These are phyloP conservation scores for Carallia brachiata DNA, from an alignment of 345 rosid genomes.

Conservation along the genomic window DNA sequence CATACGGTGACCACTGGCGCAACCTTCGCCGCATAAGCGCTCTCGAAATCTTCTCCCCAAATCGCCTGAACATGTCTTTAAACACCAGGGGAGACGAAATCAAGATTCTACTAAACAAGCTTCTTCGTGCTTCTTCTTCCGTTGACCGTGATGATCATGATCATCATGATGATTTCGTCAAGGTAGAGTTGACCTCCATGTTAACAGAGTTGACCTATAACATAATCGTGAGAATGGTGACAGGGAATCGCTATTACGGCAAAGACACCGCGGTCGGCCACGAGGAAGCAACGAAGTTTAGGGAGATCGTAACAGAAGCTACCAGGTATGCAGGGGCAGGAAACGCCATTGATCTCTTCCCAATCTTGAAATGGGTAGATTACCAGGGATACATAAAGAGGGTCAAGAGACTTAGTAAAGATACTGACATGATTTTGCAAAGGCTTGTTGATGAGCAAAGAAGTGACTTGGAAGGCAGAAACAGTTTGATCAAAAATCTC, in stretches of 20 bases:
- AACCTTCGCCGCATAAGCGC: conserved; percentile 52
- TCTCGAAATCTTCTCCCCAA: conserved; percentile 40
- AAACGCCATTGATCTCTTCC: conserved; percentile 45
- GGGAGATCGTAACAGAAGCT: conserved; percentile 36
- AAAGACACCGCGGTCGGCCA: conserved; percentile 22
- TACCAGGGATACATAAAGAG: conserved; percentile 24
- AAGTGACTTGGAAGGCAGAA: background rate
- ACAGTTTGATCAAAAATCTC: conserved; percentile 46
- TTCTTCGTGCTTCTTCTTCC: background rate
- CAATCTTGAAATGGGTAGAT: conserved; percentile 37
- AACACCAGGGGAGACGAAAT: conserved; percentile 42
- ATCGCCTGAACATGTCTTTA: conserved; percentile 25
- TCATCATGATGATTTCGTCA: background rate
- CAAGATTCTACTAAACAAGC: conserved; percentile 28
- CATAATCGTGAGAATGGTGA: conserved; percentile 12
- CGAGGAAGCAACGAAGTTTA: conserved; percentile 38
- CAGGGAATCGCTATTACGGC: conserved; percentile 40
- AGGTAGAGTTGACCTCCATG: conserved; percentile 13
- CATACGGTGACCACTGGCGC: conserved; percentile 58
- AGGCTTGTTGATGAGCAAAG: conserved; percentile 47
- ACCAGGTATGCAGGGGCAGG: conserved; percentile 22
- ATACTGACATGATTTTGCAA: conserved; percentile 43
- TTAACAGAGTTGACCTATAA: conserved; percentile 8
- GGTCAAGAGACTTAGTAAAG: conserved; percentile 14
- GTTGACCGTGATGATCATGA: background rate